Conservation (phyloP, 83 land plant genomes). For the Picea mariana region DNA sequence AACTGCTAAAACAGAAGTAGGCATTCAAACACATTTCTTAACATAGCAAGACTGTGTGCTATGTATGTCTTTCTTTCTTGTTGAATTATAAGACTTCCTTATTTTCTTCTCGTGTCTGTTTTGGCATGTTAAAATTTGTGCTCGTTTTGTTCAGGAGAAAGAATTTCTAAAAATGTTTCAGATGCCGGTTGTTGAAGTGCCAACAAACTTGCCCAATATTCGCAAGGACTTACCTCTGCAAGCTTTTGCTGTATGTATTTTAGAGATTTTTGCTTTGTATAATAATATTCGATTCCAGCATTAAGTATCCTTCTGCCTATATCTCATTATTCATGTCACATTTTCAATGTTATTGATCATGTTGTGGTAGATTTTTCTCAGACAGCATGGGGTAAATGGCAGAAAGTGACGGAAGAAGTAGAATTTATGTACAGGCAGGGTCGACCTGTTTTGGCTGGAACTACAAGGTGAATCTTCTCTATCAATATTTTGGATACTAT, state of each 20-base stretch:
- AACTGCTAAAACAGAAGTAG: constrained; percentile 98
- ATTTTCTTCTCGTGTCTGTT: not conserved
- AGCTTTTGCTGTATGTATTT: constrained; percentile 78
- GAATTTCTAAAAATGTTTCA: constrained; percentile 95
- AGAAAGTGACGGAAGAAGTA: constrained; percentile 81
- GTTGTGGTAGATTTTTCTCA: constrained; percentile 16
- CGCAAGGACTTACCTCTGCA: constrained; percentile 91
- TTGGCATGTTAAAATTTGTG: not conserved
- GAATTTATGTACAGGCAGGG: constrained; percentile 82
- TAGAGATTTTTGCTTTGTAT: too few species aligned
- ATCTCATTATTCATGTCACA: not conserved
- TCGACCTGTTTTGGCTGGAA: constrained; percentile 97
- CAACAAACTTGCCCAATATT: constrained; percentile 96
- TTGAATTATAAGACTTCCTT: not conserved
- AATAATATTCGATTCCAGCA: too few species aligned
- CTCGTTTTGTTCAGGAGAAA: constrained; percentile 57
- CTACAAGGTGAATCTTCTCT: constrained; percentile 73
- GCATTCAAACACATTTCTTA: constrained; percentile 6
- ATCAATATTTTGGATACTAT: constrained; percentile 4
- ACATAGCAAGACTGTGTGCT: not conserved
- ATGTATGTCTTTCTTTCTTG: not conserved
- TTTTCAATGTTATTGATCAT: too few species aligned
- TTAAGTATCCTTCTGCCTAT: not conserved
- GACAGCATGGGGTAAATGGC: constrained; percentile 96
- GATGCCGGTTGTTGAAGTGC: constrained; percentile 96